Evolutionary conservation across 148 eudicot genomes (phyloP).

Genomic region (Arbutus unedo): DNA sequence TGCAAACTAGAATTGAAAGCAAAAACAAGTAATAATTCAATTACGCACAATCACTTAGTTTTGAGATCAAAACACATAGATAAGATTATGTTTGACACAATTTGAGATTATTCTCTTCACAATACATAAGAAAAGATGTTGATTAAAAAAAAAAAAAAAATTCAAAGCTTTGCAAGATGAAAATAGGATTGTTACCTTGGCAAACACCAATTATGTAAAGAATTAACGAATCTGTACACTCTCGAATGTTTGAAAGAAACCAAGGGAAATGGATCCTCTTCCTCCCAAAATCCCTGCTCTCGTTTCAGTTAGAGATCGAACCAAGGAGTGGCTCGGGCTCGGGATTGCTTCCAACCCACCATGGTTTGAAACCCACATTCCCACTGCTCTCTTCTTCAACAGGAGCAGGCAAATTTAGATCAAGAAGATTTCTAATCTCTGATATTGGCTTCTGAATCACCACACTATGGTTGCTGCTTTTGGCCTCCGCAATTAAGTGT

Average conservation of each 20-base stretch:
- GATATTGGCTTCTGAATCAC: constrained; percentile 36
- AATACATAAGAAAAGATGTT: background rate
- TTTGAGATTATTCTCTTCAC: constrained; percentile 11
- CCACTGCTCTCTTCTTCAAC: constrained; percentile 52
- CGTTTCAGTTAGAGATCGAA: constrained; percentile 40
- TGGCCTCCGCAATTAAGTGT: constrained; percentile 49
- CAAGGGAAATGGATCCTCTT: background rate
- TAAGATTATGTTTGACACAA: background rate
- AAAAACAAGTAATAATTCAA: background rate
- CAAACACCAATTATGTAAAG: constrained; percentile 23
- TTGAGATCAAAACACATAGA: background rate
- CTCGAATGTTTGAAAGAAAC: constrained; percentile 16
- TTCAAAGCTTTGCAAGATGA: background rate
- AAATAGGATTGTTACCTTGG: background rate
- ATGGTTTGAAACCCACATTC: constrained; percentile 40
- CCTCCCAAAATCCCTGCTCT: background rate
- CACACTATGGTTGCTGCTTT: constrained; percentile 22
- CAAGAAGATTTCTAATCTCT: constrained; percentile 59
- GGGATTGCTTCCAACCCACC: constrained; percentile 54
- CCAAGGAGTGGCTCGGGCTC: constrained; percentile 51
- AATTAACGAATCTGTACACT: constrained; percentile 60
- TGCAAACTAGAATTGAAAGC: background rate
- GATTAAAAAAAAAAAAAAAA: no score
- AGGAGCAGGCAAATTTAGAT: constrained; percentile 78
- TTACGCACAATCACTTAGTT: background rate